phyloP scores from a whole-genome alignment of 2,329 filamentous ascomycete genomes.

The Colletotrichum limetticola region DNA sequence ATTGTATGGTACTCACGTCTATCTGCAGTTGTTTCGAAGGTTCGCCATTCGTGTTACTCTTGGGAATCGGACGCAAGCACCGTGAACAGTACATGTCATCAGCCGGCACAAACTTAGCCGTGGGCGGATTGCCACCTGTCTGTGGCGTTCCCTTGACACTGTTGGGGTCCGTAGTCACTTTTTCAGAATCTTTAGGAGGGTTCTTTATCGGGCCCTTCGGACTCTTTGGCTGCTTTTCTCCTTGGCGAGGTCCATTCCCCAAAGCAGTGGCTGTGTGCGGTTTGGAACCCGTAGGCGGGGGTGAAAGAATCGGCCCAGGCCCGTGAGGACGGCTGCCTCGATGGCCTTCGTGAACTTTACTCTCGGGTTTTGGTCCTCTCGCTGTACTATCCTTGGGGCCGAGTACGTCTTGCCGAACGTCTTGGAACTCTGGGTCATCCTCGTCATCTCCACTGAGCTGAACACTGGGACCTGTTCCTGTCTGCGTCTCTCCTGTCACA shows the following conservation, averaged over 20 bases:
- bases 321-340: background rate
- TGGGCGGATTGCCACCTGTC: background rate
- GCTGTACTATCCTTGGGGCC: background rate
- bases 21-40: conserved; percentile 26
- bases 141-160: background rate
- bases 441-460: background rate
- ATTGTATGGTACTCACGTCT: conserved; percentile 8
- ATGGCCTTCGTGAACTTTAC: background rate
- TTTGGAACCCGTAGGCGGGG: background rate
- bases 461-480: background rate
- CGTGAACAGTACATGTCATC: conserved; percentile 46
- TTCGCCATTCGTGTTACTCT: background rate
- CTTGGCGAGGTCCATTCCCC: background rate
- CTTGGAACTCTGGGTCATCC: background rate
- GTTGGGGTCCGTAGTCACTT: background rate
- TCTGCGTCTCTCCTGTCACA: background rate
- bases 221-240: background rate
- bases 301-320: background rate
- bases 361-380: background rate
- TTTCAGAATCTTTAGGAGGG: background rate
- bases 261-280: background rate
- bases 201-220: background rate
- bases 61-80: conserved; percentile 33
- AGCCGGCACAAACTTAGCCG: conserved; percentile 38
- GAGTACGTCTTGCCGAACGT: background rate